Conservation (phyloP, 2,329 filamentous ascomycete species). For the Penicillium psychrosexuale region DNA sequence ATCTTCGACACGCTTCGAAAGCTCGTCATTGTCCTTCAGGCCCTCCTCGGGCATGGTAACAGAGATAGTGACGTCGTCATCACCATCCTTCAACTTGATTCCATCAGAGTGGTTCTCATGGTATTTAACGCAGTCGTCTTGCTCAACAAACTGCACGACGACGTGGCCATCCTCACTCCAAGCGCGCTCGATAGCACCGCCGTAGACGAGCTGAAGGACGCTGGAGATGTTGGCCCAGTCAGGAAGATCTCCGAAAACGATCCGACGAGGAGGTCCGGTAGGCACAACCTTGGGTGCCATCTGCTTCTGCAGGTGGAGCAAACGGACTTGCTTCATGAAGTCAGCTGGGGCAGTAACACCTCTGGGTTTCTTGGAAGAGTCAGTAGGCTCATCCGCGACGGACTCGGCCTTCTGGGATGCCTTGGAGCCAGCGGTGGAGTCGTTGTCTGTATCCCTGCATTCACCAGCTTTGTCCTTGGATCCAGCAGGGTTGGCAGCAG, state of each 20-base stretch:
- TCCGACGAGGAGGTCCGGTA: constrained; percentile 23
- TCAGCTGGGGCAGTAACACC: not conserved
- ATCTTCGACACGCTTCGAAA: not conserved
- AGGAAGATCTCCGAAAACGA: constrained; percentile 40
- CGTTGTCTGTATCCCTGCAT: not conserved
- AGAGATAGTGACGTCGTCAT: constrained; percentile 38
- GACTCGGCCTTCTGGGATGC: not conserved
- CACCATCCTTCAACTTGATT: constrained; percentile 29
- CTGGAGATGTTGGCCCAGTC: constrained; percentile 29
- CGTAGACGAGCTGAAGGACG: constrained; percentile 39
- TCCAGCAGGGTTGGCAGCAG: not conserved
- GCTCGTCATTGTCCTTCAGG: constrained; percentile 33
- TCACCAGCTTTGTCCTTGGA: not conserved
- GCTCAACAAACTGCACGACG: constrained; percentile 36
- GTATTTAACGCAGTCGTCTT: constrained; percentile 35
- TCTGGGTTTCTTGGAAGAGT: not conserved
- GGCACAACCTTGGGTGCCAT: not conserved
- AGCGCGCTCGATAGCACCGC: constrained; percentile 38
- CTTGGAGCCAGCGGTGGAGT: not conserved
- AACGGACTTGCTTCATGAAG: constrained; percentile 6
- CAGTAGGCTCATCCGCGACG: not conserved
- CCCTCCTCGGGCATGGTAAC: constrained; percentile 25
- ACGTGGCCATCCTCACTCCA: constrained; percentile 27
- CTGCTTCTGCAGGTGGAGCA: not conserved
- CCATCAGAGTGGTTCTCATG: constrained; percentile 38